Evolutionary conservation across 768 basidiomycete species (phyloP).

Genomic region (Leucocoprinus leucothites): DNA sequence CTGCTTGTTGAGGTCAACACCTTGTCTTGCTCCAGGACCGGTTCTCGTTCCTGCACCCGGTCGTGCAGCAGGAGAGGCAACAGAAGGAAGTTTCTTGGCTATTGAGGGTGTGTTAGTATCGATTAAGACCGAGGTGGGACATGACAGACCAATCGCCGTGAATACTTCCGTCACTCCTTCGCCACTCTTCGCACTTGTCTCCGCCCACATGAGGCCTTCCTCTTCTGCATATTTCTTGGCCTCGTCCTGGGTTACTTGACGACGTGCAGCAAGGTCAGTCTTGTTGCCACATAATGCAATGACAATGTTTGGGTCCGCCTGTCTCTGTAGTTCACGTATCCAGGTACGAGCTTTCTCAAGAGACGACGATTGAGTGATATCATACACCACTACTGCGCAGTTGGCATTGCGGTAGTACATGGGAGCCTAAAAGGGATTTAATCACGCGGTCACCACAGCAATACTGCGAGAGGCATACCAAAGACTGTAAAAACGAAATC

Average conservation of each 20-base stretch:
- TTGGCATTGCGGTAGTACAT: conserved; percentile 98
- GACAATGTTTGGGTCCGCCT: conserved; percentile 95
- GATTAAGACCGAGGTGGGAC: neutral
- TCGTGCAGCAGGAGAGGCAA: conserved; percentile 64
- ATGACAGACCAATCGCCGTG: conserved; percentile 65
- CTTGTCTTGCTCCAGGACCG: conserved; percentile 52
- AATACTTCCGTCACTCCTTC: conserved; percentile 87
- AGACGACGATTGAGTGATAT: conserved; percentile 90
- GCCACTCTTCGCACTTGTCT: conserved; percentile 88
- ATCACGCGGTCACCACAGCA: conserved; percentile 11
- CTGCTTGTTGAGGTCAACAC: conserved; percentile 83
- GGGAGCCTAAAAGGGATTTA: conserved; percentile 55
- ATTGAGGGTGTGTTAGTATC: conserved; percentile 12
- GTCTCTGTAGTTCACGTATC: conserved; percentile 95
- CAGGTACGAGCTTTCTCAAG: conserved; percentile 94
- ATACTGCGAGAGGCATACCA: conserved; percentile 40
- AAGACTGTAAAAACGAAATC: conserved; percentile 26
- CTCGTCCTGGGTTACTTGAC: conserved; percentile 84
- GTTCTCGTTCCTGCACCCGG: conserved; percentile 49
- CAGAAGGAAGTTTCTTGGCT: conserved; percentile 91
- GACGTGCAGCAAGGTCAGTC: conserved; percentile 77
- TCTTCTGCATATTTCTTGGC: conserved; percentile 91
- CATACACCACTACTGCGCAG: conserved; percentile 93
- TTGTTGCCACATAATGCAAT: conserved; percentile 98
- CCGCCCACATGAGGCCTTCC: conserved; percentile 90